Percentiles rank a stretch among this genome's conserved stretches.
These are phyloP conservation scores for Coemansia sp. DNA, from an alignment of 192 early-diverging fungal species.

Conservation along the genomic window DNA sequence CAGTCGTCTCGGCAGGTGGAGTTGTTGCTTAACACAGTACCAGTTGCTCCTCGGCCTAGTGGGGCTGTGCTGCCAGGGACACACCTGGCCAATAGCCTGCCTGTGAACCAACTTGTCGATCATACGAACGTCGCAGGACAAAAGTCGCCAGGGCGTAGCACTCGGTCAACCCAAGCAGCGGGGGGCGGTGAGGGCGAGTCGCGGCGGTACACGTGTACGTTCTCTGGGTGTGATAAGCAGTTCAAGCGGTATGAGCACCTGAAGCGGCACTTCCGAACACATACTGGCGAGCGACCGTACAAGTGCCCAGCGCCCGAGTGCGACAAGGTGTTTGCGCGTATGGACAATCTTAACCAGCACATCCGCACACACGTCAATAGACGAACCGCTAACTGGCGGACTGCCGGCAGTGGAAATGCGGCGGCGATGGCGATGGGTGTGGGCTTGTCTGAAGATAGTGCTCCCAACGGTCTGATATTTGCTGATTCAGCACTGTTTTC, in stretches of 20 bases:
- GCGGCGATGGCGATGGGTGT: not conserved
- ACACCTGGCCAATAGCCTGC: not conserved
- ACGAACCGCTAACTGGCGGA: constrained; percentile 26
- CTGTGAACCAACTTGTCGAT: not conserved
- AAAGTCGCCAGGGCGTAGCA: not conserved
- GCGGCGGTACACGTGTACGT: constrained; percentile 42
- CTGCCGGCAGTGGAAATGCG: not conserved
- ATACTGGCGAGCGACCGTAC: constrained; percentile 78
- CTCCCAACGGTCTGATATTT: not conserved
- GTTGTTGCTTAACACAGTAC: not conserved
- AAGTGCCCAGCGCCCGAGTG: constrained; percentile 64
- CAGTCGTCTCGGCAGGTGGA: not conserved
- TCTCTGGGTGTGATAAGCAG: constrained; percentile 58
- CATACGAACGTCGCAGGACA: not conserved
- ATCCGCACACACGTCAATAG: constrained; percentile 57
- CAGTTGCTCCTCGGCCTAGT: not conserved
- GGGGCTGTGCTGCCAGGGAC: not conserved
- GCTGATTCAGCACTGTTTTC: not conserved
- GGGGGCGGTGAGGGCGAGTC: constrained; percentile 12
- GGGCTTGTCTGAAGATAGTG: not conserved
- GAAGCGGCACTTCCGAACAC: constrained; percentile 70
- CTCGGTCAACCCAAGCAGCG: not conserved
- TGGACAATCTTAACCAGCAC: constrained; percentile 70
- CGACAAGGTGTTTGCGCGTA: constrained; percentile 72
- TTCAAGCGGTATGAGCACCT: constrained; percentile 76